Evolutionary conservation across 371 early-diverging fungal genomes (phyloP), one percentile per base, ranked within the genome.

Genomic region (Globomyces sp.): DNA sequence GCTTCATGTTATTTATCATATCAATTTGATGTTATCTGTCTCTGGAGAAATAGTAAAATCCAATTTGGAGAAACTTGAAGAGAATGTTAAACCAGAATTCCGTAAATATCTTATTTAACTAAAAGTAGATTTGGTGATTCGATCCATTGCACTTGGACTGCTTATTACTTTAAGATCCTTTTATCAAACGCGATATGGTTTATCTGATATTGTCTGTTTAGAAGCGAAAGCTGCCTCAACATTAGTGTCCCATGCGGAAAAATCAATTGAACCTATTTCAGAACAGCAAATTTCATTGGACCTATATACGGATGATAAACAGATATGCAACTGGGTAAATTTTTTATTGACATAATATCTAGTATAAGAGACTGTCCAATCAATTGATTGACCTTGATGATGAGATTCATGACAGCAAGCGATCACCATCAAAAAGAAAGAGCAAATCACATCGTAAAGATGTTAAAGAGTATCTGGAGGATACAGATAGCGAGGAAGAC

Each of bases 11-110:
- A 74, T 91, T 2, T 85, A 86, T 69, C 75, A 82, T 50, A 82
- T 89, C 57, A 85, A 89, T 70, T 83, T 89, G 6, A 77, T 87
- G 3, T 77, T 91, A 10, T 86, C 90, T 2, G 84, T 88, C 4
- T 69, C 82, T 1, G 92, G 89, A 39, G 82, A 88, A 52, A 86
- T 74, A 6, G 81, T 65, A 55, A 55, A 85, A 8, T 63, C 24
- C 24, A 24, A 24, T 24, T 24, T 24, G 0, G 24, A 83, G 41
- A 48, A 24, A 65, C 24, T 55, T 63, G 39, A 74, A 66, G 65
- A 72, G 52, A 49, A 57, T 50, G 36, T 63, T 48, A 13, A 58
- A 55, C 62, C 57, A 66, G 68, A 37, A 60, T 67, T 57, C 63
- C 68, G 36, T 69, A 72, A 11, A 48, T 42, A 24, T 9, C 13